Evolutionary conservation across 1,139 yeast species (phyloP).

Genomic region (Magnusiomyces paraingens): DNA sequence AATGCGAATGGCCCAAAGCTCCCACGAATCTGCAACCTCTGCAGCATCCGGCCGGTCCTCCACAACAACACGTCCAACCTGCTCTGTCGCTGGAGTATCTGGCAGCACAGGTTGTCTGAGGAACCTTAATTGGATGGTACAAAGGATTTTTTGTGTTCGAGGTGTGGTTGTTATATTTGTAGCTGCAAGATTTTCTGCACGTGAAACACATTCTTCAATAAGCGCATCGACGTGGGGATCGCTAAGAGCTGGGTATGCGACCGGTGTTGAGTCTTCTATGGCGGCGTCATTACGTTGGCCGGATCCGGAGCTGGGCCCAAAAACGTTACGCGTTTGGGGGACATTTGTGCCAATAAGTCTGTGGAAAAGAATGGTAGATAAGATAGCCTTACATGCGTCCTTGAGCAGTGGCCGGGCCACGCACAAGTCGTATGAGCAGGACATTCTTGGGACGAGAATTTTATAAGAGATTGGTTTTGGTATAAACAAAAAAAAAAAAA

Average conservation of each 20-base stretch:
- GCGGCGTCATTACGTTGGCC: background rate
- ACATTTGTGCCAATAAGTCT: conserved; percentile 60
- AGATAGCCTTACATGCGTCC: conserved; percentile 38
- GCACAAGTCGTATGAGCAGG: conserved; percentile 27
- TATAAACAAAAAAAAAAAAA: too few species aligned
- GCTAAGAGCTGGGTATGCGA: background rate
- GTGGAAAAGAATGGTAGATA: conserved; percentile 64
- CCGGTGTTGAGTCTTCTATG: background rate
- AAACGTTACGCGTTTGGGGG: conserved; percentile 44
- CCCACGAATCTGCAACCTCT: background rate
- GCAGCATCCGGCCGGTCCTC: background rate
- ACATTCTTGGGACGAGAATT: background rate
- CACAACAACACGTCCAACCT: background rate
- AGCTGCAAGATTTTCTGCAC: background rate
- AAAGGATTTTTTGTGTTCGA: background rate
- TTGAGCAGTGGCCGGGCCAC: conserved; percentile 33
- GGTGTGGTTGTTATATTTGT: background rate
- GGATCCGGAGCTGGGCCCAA: conserved; percentile 11
- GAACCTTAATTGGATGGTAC: too few species aligned
- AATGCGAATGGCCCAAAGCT: background rate
- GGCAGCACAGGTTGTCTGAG: too few species aligned
- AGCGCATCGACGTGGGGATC: conserved; percentile 2
- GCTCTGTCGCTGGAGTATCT: too few species aligned
- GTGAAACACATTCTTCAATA: background rate
- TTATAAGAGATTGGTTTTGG: too few species aligned